phyloP scores from a whole-genome alignment of 345 rosid genomes.

The Eucalyptus urophylla region DNA sequence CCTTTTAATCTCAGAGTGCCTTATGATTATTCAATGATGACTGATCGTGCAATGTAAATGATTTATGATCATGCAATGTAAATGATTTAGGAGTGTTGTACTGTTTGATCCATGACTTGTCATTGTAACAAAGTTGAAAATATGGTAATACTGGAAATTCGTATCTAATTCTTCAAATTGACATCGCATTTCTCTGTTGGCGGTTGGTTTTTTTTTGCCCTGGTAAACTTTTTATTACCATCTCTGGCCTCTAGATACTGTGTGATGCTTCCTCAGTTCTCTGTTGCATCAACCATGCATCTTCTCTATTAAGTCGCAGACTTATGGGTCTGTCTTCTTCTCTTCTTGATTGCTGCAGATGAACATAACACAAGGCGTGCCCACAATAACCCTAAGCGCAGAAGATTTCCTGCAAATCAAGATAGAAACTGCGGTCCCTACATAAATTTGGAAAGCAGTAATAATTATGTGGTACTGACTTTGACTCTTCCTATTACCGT shows the following conservation, averaged over 20 bases:
- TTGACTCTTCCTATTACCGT: neutral
- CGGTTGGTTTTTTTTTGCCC: neutral
- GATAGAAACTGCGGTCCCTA: constrained; percentile 19
- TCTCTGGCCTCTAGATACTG: neutral
- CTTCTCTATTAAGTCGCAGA: neutral
- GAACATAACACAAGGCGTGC: constrained; percentile 12
- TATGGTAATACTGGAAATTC: neutral
- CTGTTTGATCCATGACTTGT: neutral
- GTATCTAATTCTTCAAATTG: neutral
- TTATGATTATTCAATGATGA: neutral
- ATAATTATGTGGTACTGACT: constrained; percentile 18
- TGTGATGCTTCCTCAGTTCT: neutral
- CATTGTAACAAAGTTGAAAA: neutral
- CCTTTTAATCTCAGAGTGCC: neutral
- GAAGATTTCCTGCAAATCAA: constrained; percentile 15
- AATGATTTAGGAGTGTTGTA: neutral
- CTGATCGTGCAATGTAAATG: neutral
- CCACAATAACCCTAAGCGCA: constrained; percentile 21
- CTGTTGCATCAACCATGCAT: neutral
- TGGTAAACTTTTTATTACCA: neutral
- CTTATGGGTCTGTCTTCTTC: neutral
- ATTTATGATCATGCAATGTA: neutral
- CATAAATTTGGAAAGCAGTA: constrained; percentile 41
- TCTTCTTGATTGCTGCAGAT: neutral
- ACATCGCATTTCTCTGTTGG: neutral